phyloP scores from a whole-genome alignment of 179 eudicot genomes.

The Spinacia oleracea region DNA sequence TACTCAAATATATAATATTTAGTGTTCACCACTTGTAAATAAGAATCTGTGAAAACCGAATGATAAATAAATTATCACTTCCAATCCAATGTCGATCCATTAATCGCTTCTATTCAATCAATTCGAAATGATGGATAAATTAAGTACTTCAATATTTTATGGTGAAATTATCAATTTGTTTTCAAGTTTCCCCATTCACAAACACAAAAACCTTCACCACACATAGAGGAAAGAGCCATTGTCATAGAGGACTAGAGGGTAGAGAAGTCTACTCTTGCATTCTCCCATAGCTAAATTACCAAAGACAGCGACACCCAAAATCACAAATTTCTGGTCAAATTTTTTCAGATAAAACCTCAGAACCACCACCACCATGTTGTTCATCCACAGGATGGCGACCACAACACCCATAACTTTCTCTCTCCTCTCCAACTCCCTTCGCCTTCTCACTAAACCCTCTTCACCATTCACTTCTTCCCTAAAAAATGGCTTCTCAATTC shows the following conservation, averaged over 20 bases:
- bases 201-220: not conserved
- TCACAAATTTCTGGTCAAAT: not conserved
- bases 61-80: too few species aligned
- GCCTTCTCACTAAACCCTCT: slow-evolving; percentile 32
- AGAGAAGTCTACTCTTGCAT: not conserved
- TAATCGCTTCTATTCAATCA: too few species aligned
- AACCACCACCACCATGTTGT: slow-evolving; percentile 28
- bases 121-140: too few species aligned
- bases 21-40: too few species aligned
- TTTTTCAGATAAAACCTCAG: not conserved
- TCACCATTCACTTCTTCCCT: slow-evolving; percentile 8
- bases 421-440: slow-evolving; percentile 28
- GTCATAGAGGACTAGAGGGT: too few species aligned
- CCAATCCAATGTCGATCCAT: too few species aligned
- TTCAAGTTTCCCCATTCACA: not conserved
- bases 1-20: too few species aligned
- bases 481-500: slow-evolving; percentile 18
- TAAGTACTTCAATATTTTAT: too few species aligned
- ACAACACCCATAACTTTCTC: slow-evolving; percentile 27
- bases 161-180: too few species aligned
- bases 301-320: slow-evolving; percentile 3
- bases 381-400: slow-evolving; percentile 38
- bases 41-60: too few species aligned
- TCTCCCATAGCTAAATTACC: not conserved
- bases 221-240: not conserved